phyloP scores from a whole-genome alignment of 306 rosid genomes.

The Fagus sylvatica region DNA sequence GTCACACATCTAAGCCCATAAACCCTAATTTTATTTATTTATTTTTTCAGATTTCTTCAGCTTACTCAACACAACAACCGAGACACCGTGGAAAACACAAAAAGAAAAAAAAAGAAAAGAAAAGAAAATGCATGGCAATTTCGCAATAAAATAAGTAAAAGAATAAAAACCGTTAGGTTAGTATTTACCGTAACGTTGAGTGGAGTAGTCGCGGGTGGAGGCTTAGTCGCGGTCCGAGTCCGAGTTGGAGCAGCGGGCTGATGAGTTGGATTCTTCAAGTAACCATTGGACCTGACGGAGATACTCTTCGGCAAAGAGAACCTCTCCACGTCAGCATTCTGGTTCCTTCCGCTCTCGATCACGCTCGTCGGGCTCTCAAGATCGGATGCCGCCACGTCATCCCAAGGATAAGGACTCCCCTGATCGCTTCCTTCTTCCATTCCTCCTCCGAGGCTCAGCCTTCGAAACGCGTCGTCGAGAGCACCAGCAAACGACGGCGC shows the following conservation, averaged over 20 bases:
- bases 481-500: constrained; percentile 19
- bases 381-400: constrained; percentile 31
- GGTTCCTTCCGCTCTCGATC: constrained; percentile 43
- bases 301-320: constrained; percentile 87
- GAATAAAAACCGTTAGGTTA: neutral
- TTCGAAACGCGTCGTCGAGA: constrained; percentile 17
- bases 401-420: constrained; percentile 21
- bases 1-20: too few species aligned
- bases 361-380: constrained; percentile 64
- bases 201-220: constrained; percentile 48
- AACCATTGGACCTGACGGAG: constrained; percentile 83
- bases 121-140: too few species aligned
- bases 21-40: too few species aligned
- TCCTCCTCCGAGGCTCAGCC: neutral
- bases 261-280: constrained; percentile 56
- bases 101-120: too few species aligned
- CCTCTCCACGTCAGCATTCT: constrained; percentile 57
- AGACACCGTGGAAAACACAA: too few species aligned
- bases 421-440: neutral
- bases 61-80: too few species aligned
- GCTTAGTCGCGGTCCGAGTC: constrained; percentile 46
- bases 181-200: constrained; percentile 59
- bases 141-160: too few species aligned
- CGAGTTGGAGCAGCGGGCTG: too few species aligned
- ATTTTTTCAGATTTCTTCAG: too few species aligned